Base-by-base conservation (phyloP, 1,284 basidiomycete genomes). In the Wallemia ichthyophaga region DNA sequence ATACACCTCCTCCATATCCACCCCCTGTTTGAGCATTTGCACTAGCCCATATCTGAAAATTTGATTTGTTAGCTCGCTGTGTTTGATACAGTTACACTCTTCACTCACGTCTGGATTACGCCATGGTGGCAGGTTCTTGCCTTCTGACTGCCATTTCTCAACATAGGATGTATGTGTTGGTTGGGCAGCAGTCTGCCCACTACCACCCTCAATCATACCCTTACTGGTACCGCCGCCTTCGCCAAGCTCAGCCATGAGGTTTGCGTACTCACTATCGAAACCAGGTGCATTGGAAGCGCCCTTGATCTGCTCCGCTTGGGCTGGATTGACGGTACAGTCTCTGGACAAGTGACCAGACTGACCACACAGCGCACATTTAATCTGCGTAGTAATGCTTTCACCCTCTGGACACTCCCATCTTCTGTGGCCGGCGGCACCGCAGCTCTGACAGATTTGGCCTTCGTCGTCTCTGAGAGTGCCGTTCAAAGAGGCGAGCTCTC, bases 381-480 rank as follows among this genome's bases (percentile, higher is more conserved):
- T 68, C 60, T 67, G 64, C 9, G 64, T 64, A 9, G 64, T 67
- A 19, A 48, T 11, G 37, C n/a, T 48, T 19, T 48, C 37, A 19
- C 37, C 37, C n/a, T 61, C 62, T 48, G 37, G 37, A 48, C 37
- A 48, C n/a, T 48, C 37, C 37, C 37, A 48, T 48, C 37, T 48
- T 64, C 69, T 71, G 67, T 70, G 67, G 58, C 86, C 86, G 64
- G 87, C 80, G 62, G 85, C 83, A 68, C 88, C 89, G 72, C 91
- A 95, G 68, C 94, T 95, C 73, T 95, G 91, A 73, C 94, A 96
- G 63, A 96, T 80, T 72, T 99, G 94, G 68, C 96, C 96, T 73
- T 99, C 94, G 70, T 98, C 94, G 68, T 99, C 94, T 65, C 94
- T 87, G 61, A 99, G 80, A 25, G 94, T 99, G 71, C 94, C 94